Percentiles rank a stretch among this genome's conserved stretches.
phyloP scores from a whole-genome alignment of 1,284 basidiomycete genomes.

The Ustilago xerochloae region DNA sequence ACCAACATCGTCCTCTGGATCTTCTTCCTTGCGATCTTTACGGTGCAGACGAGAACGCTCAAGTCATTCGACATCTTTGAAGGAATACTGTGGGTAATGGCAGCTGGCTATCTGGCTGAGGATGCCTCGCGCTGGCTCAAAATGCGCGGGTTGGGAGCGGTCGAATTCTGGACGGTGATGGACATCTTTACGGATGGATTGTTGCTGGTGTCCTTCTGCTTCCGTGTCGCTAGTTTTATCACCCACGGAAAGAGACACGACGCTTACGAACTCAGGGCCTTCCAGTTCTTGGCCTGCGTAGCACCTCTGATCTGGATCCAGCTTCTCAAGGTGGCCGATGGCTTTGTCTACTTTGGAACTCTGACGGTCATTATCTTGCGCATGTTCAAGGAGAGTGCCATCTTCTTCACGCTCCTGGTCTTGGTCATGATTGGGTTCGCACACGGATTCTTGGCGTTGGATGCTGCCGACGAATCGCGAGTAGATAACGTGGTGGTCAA shows the following conservation, averaged over 20 bases:
- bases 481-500: slow-evolving; percentile 72
- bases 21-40: slow-evolving; percentile 57
- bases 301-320: slow-evolving; percentile 63
- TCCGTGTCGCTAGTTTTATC: slow-evolving; percentile 52
- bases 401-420: slow-evolving; percentile 73
- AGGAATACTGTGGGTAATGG: slow-evolving; percentile 53
- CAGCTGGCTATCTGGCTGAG: slow-evolving; percentile 57
- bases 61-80: slow-evolving; percentile 51
- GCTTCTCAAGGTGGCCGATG: slow-evolving; percentile 54
- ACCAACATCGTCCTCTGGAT: slow-evolving; percentile 55
- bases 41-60: slow-evolving; percentile 49
- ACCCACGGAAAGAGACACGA: slow-evolving; percentile 31
- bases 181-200: slow-evolving; percentile 55
- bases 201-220: slow-evolving; percentile 45
- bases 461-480: slow-evolving; percentile 84
- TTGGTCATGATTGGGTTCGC: slow-evolving; percentile 85
- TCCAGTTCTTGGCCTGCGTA: slow-evolving; percentile 58
- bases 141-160: slow-evolving; percentile 55
- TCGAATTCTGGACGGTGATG: slow-evolving; percentile 59
- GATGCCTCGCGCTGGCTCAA: slow-evolving; percentile 58
- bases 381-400: slow-evolving; percentile 88
- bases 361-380: slow-evolving; percentile 69
- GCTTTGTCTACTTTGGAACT: slow-evolving; percentile 72
- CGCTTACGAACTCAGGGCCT: slow-evolving; percentile 52
- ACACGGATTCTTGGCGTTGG: slow-evolving; percentile 86